phyloP scores from a whole-genome alignment of 441 rosid species.

The Adansonia grandidieri region DNA sequence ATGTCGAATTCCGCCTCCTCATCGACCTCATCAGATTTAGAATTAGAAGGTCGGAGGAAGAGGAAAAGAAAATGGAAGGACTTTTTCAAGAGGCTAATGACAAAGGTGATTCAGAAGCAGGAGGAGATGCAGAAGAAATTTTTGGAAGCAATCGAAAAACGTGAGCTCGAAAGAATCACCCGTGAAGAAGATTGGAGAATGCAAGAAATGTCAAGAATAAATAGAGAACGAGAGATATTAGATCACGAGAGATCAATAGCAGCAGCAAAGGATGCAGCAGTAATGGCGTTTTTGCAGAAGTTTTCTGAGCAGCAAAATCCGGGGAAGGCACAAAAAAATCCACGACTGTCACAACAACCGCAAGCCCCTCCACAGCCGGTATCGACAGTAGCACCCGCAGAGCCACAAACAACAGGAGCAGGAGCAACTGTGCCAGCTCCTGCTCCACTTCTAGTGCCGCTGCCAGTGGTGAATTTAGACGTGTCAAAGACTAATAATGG shows the following conservation, averaged over 20 bases:
- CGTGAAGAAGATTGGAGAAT: conserved; percentile 78
- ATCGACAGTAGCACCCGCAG: neutral
- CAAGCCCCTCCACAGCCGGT: conserved; percentile 19
- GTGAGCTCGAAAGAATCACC: conserved; percentile 59
- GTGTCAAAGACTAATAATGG: conserved; percentile 39
- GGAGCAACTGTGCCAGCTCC: conserved; percentile 2
- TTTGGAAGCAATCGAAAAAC: conserved; percentile 67
- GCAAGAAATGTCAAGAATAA: conserved; percentile 67
- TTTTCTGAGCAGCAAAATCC: conserved; percentile 55
- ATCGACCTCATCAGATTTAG: conserved; percentile 61
- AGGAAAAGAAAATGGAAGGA: conserved; percentile 74
- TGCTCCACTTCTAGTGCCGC: neutral
- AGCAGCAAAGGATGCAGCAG: conserved; percentile 72
- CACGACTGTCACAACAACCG: conserved; percentile 27
- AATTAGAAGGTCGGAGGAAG: conserved; percentile 44
- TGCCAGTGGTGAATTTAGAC: conserved; percentile 27
- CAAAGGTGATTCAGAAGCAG: conserved; percentile 66
- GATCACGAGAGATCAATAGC: conserved; percentile 69
- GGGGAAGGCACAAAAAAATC: conserved; percentile 13
- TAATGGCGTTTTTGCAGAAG: conserved; percentile 76
- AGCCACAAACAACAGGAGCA: conserved; percentile 17
- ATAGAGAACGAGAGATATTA: conserved; percentile 60
- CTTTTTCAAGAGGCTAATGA: conserved; percentile 58
- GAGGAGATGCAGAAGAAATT: conserved; percentile 72
- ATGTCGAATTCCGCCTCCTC: conserved; percentile 65